Base-by-base conservation (phyloP, 257 asterid genomes). In the Apocynum venetum region DNA sequence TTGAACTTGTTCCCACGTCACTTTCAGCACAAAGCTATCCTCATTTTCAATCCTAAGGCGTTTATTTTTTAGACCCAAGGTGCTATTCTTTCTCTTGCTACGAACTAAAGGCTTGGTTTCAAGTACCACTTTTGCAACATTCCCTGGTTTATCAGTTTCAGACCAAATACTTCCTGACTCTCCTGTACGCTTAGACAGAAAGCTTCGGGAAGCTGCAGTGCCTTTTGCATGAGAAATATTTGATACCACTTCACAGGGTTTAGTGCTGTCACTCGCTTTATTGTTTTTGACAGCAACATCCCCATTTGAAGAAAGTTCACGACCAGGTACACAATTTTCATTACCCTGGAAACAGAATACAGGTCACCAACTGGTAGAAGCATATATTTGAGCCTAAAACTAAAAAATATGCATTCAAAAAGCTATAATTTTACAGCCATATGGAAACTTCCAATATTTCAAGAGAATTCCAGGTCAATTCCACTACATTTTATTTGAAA, bases 1-100 rank as follows among this genome's bases (percentile, higher is more conserved):
- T 86, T 95, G 99, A 83, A 97, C 97, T 90, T 90, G 89, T 73
- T 82, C 85, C 89, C 87, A 87, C n/a, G 97, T 89, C 85, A 95
- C 83, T 78, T 93, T 90, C 84, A 95, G 85, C 86, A 88, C 96
- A 53, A 90, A 73, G 76, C 76, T 78, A 77, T 89, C 90, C 75
- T 83, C 91, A 53, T 78, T 86, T 64, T 88, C 98, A 78, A 89
- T 82, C 83, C 89, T 84, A 52, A 78, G 86, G 79, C 91, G 96
- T 84, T 93, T 93, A 81, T 78, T 81, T 80, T 87, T 93, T 10
- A 85, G 83, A 84, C 86, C 85, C 63, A 83, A 76, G 70, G 83
- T 86, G 87, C 88, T 84, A 75, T 79, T 89, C 83, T 90, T 93
- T 86, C 96, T 88, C 92, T 89, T 95, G 74, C 80, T 73, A 76